Conservation (phyloP, 768 basidiomycete genomes). For the Russula compacta region DNA sequence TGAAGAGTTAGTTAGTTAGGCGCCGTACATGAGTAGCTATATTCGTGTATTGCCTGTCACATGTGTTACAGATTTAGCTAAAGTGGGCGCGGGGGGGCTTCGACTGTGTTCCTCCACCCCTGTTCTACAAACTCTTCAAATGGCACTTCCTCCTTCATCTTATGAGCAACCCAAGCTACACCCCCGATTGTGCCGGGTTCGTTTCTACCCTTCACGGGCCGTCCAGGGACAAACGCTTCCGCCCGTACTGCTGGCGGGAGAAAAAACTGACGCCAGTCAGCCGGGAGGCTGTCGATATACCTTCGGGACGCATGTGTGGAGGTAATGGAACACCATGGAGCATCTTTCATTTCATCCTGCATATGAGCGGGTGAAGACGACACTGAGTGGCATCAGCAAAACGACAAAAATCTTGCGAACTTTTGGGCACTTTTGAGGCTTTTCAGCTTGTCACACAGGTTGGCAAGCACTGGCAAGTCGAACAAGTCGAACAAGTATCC, state of each 20-base stretch:
- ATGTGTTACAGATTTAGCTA: too few relatives aligned
- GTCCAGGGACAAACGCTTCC: constrained; percentile 49
- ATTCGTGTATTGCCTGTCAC: too few relatives aligned
- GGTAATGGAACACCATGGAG: constrained; percentile 67
- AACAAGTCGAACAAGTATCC: too few relatives aligned
- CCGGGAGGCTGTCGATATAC: constrained; percentile 41
- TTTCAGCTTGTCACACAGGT: too few relatives aligned
- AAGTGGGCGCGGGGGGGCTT: too few relatives aligned
- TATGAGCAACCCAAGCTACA: constrained; percentile 64
- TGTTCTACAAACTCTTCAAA: constrained; percentile 48
- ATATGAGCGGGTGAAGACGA: not conserved
- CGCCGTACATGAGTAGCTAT: too few relatives aligned
- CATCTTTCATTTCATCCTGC: constrained; percentile 38
- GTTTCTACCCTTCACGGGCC: constrained; percentile 66
- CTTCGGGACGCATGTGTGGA: constrained; percentile 52
- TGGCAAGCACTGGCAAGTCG: too few relatives aligned
- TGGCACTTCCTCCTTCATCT: constrained; percentile 35
- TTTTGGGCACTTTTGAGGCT: too few relatives aligned
- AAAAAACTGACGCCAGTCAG: constrained; percentile 38
- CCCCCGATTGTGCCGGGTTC: constrained; percentile 59
- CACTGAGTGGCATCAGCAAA: too few relatives aligned
- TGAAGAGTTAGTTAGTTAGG: too few relatives aligned
- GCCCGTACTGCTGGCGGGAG: constrained; percentile 44
- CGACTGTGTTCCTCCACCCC: constrained; percentile 55
- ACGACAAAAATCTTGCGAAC: too few relatives aligned